A percentile compares a stretch with the other conserved stretches of the same genome.
phyloP scores from a whole-genome alignment of 257 asterid species.

The Marsdenia floribunda region DNA sequence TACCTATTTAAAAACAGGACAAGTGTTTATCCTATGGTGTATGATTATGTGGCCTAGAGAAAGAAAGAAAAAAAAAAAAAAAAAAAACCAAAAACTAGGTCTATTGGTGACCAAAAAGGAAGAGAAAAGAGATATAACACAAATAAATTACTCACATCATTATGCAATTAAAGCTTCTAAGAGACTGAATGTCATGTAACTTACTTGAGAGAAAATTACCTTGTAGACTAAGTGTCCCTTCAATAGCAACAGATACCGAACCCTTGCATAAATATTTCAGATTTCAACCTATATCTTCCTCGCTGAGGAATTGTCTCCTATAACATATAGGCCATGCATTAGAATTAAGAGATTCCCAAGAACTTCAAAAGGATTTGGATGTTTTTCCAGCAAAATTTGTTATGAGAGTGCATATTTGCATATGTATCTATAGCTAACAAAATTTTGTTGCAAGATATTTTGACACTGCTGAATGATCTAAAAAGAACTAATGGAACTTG shows the following conservation, averaged over 20 bases:
- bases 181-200: background rate
- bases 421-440: background rate
- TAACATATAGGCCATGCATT: background rate
- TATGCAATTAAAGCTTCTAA: background rate
- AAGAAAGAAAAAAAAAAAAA: too few species aligned
- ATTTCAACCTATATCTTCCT: conserved; percentile 15
- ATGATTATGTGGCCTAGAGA: too few species aligned
- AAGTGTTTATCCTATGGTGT: too few species aligned
- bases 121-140: too few species aligned
- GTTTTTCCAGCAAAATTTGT: background rate
- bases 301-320: conserved; percentile 21
- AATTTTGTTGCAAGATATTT: background rate
- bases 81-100: too few species aligned
- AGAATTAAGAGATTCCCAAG: background rate
- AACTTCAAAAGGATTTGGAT: background rate
- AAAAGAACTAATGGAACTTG: background rate
- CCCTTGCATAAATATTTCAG: conserved; percentile 12
- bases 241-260: conserved; percentile 6
- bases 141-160: background rate
- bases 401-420: background rate
- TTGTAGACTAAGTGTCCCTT: conserved; percentile 5
- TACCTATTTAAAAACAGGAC: too few species aligned
- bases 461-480: too few species aligned
- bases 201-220: background rate
- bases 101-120: too few species aligned